Percentiles rank a stretch among this genome's conserved stretches.
phyloP scores from a whole-genome alignment of 768 basidiomycete species.

The Austroboletus festivus region DNA sequence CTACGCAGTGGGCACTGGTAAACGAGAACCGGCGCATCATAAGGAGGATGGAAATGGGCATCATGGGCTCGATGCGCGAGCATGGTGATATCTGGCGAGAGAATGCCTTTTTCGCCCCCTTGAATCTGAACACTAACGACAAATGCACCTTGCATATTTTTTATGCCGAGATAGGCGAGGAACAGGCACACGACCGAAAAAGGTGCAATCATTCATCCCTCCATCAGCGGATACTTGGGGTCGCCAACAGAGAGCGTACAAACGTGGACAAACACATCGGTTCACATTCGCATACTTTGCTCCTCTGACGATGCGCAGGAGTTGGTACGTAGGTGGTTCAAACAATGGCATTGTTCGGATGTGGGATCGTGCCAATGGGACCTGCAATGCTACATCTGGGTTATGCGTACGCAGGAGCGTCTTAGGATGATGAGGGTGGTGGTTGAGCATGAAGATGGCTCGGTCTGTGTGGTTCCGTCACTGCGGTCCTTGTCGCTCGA shows the following conservation, averaged over 20 bases:
- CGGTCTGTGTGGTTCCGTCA: slow-evolving; percentile 14
- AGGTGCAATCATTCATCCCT: slow-evolving; percentile 4
- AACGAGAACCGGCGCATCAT: not conserved
- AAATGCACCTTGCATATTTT: slow-evolving; percentile 10
- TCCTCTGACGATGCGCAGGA: slow-evolving; percentile 13
- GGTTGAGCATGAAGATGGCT: slow-evolving; percentile 21
- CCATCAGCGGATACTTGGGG: slow-evolving; percentile 3
- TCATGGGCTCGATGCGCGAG: not conserved
- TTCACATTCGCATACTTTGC: slow-evolving; percentile 1
- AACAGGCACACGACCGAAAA: slow-evolving; percentile 1
- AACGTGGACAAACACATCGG: not conserved
- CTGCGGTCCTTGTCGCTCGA: slow-evolving; percentile 11
- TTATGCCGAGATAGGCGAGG: slow-evolving; percentile 1
- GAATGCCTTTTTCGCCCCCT: slow-evolving; percentile 11
- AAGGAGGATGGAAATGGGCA: slow-evolving; percentile 10
- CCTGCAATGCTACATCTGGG: not conserved
- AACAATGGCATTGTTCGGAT: slow-evolving; percentile 5
- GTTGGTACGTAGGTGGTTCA: slow-evolving; percentile 13
- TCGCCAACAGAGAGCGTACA: not conserved
- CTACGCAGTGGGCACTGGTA: slow-evolving; percentile 1
- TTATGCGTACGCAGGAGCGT: not conserved
- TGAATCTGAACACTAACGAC: not conserved
- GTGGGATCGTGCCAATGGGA: slow-evolving; percentile 13
- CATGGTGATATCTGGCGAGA: not conserved
- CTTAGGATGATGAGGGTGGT: slow-evolving; percentile 2